Percentiles rank a stretch among this genome's conserved stretches.
phyloP scores from a whole-genome alignment of 495 filamentous ascomycete genomes.

The Lentithecium fluviatile region DNA sequence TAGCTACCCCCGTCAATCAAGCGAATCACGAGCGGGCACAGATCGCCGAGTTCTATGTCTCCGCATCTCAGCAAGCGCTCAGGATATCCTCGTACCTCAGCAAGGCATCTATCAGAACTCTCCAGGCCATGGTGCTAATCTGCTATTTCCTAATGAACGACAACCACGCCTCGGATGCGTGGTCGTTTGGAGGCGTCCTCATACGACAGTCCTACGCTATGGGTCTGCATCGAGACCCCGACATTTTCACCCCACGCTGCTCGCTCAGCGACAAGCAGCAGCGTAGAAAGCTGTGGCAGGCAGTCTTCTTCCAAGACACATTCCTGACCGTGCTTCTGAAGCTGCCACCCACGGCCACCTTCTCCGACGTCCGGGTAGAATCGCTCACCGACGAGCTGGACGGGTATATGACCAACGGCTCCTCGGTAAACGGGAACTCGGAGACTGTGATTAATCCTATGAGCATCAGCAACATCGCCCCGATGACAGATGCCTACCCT shows the following conservation, averaged over 20 bases:
- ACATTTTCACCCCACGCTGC: constrained; percentile 61
- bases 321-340: constrained; percentile 74
- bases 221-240: constrained; percentile 72
- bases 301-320: constrained; percentile 71
- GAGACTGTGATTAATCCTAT: constrained; percentile 39
- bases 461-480: constrained; percentile 45
- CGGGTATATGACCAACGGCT: constrained; percentile 44
- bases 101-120: constrained; percentile 61
- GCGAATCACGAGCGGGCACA: constrained; percentile 55
- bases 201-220: constrained; percentile 72
- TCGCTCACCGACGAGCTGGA: constrained; percentile 52
- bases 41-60: constrained; percentile 74
- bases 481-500: constrained; percentile 26
- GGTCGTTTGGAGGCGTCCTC: constrained; percentile 69
- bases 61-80: constrained; percentile 67
- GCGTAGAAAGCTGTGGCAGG: constrained; percentile 71
- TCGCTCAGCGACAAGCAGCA: constrained; percentile 65
- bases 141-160: constrained; percentile 78
- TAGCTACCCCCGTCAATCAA: constrained; percentile 52
- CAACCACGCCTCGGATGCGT: constrained; percentile 71
- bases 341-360: constrained; percentile 67
- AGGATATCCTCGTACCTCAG: constrained; percentile 68
- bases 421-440: constrained; percentile 15
- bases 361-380: constrained; percentile 68
- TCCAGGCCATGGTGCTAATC: constrained; percentile 72